A percentile compares a stretch with the other conserved stretches of the same genome.
Conservation (phyloP, 371 early-diverging fungal species). For the Gilbertella persicaria region DNA sequence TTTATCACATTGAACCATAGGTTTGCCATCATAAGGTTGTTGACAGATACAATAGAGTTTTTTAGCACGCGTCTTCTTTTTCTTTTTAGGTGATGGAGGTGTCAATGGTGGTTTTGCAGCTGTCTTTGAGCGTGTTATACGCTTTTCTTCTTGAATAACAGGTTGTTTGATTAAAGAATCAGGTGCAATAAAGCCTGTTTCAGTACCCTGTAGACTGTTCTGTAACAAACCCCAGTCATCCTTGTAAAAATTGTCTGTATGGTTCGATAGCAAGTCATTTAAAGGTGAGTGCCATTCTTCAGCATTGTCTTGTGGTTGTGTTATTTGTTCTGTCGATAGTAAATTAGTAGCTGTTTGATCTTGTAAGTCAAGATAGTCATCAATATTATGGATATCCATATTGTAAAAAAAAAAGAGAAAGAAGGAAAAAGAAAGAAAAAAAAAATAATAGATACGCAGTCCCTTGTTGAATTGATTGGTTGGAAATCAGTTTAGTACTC, state of each 20-base stretch:
- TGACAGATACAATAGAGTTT: slow-evolving; percentile 76
- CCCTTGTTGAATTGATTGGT: too few relatives aligned
- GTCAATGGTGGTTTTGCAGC: not conserved
- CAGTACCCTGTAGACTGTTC: slow-evolving; percentile 9
- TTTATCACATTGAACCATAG: slow-evolving; percentile 79
- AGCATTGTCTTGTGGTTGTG: not conserved
- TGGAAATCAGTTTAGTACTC: too few relatives aligned
- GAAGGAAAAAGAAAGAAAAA: slow-evolving; percentile 1
- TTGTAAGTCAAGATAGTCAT: slow-evolving; percentile 30
- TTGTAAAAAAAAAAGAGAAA: slow-evolving; percentile 4
- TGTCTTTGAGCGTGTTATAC: slow-evolving; percentile 13
- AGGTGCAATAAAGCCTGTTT: slow-evolving; percentile 18
- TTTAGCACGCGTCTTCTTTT: slow-evolving; percentile 36
- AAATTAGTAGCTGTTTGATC: slow-evolving; percentile 22
- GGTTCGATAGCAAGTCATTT: not conserved
- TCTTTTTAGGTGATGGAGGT: slow-evolving; percentile 7
- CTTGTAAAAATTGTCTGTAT: not conserved
- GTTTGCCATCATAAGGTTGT: slow-evolving; percentile 67
- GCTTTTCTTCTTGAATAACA: slow-evolving; percentile 12
- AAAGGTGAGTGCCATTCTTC: slow-evolving; percentile 22
- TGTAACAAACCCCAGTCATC: slow-evolving; percentile 19
- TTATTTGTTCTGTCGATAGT: slow-evolving; percentile 17
- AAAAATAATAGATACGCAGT: too few relatives aligned
- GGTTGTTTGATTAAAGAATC: slow-evolving; percentile 18
- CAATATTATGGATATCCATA: slow-evolving; percentile 33